These are phyloP conservation scores for Stephania yunnanensis DNA, from an alignment of 164 flowering plant species.

Conservation along the genomic window DNA sequence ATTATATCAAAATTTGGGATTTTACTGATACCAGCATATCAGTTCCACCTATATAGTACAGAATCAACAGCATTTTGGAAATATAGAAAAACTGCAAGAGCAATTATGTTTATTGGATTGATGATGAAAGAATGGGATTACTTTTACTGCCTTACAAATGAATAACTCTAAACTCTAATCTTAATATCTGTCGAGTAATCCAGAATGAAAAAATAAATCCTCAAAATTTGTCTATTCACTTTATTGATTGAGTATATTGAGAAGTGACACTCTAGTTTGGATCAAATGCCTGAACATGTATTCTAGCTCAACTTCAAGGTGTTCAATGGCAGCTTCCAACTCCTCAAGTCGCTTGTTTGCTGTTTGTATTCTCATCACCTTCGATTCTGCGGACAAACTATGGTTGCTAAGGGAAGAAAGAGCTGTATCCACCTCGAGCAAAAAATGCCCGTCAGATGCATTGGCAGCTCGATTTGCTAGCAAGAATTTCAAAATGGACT, in stretches of 20 bases:
- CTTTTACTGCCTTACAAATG: neutral
- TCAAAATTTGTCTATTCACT: neutral
- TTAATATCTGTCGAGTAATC: neutral
- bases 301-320: slow-evolving; percentile 35
- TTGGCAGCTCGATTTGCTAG: slow-evolving; percentile 13
- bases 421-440: slow-evolving; percentile 6
- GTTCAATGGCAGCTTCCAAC: slow-evolving; percentile 32
- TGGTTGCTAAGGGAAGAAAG: slow-evolving; percentile 1
- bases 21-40: neutral
- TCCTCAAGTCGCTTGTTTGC: slow-evolving; percentile 30
- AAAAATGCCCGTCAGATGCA: slow-evolving; percentile 9
- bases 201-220: neutral
- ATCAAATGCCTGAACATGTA: slow-evolving; percentile 42
- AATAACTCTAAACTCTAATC: neutral
- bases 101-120: neutral
- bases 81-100: neutral
- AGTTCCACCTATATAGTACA: neutral
- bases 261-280: slow-evolving; percentile 42
- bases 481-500: slow-evolving; percentile 11
- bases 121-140: neutral
- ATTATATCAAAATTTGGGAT: neutral
- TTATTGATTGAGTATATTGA: slow-evolving; percentile 34
- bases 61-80: neutral
- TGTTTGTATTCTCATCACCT: slow-evolving; percentile 17
- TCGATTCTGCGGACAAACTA: slow-evolving; percentile 13